Evolutionary conservation across 2,329 filamentous ascomycete genomes (phyloP), one percentile per base, ranked within the genome.

Genomic region (Trichoderma sp.): DNA sequence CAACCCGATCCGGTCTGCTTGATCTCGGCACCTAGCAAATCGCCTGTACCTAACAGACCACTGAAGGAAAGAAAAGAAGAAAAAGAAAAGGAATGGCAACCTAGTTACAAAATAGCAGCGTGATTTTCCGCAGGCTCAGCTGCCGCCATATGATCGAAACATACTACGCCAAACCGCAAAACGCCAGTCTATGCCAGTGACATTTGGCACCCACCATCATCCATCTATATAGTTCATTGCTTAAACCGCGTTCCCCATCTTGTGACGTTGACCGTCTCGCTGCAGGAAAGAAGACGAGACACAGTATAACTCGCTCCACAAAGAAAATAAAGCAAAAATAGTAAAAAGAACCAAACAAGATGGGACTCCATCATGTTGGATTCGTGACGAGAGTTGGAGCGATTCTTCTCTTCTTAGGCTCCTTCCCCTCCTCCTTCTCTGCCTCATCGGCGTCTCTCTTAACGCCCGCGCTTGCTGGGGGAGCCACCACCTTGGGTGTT

Each of bases 331-430:
- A 20, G 28, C 9, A 28, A 23, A 53, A 28, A 8, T 8, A 28
- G n/a, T 8, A 26, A 63, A 15, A 26, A 61, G 11, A 32, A n/a
- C 39, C 17, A 15, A 23, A 17, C 8, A 47, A 47, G 30, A 47
- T 11, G 15, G 32, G 23, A n/a, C 6, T 43, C 15, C 26, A 26
- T 26, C n/a, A 30, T 57, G 32, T 26, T 43, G 39, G 32, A 11
- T 62, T 61, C 13, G 53, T 39, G 20, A 93, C 84, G 1, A 85
- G 84, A 1, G 90, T 93, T 4, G 91, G 92, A 4, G 91, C 91
- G 76, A 94, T 89, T 63, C 91, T 85, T 76, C 91, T 86, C 81
- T 90, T 91, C 82, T 93, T 94, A 6, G 88, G 85, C 76, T 88
- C 84, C 17, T 85, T 84, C 20, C 80, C 81, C 8, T 87, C 85